phyloP scores from a whole-genome alignment of 1,284 basidiomycete species.

The Cutaneotrichosporon sp. region DNA sequence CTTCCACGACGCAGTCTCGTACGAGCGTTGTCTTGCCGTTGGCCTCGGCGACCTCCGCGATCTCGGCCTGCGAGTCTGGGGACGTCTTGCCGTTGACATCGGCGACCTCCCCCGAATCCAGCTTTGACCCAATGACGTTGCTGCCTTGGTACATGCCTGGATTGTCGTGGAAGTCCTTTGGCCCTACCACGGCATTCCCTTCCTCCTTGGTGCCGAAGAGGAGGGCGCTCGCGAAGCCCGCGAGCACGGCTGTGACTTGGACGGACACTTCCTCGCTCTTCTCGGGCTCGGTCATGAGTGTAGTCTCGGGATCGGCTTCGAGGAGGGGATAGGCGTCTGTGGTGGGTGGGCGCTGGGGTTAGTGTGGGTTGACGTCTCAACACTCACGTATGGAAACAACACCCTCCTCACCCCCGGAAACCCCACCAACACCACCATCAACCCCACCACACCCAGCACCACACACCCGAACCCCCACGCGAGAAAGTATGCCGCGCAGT shows the following conservation, averaged over 20 bases:
- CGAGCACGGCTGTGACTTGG: conserved; percentile 50
- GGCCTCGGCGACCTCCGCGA: background rate
- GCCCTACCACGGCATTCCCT: conserved; percentile 38
- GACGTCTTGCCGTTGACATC: conserved; percentile 4
- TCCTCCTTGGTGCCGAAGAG: conserved; percentile 40
- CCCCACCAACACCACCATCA: conserved; percentile 55
- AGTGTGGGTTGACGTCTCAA: background rate
- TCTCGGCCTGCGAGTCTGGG: no score
- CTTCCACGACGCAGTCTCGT: conserved; percentile 14
- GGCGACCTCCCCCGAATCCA: background rate
- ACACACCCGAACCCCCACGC: conserved; percentile 56
- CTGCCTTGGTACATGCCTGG: conserved; percentile 15
- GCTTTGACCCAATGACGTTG: conserved; percentile 1
- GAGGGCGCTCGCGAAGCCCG: conserved; percentile 48
- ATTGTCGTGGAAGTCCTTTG: conserved; percentile 11
- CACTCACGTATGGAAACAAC: conserved; percentile 57
- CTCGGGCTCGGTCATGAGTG: conserved; percentile 47
- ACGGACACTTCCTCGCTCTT: conserved; percentile 55
- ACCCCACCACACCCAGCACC: conserved; percentile 50
- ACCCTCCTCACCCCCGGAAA: conserved; percentile 55
- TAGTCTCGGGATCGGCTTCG: background rate
- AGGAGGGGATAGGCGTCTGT: background rate
- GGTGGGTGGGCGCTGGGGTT: background rate
- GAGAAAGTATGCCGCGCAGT: conserved; percentile 55
- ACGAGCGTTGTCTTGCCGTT: background rate